Evolutionary conservation across 441 rosid species (phyloP), one percentile per base, ranked within the genome.

Genomic region (Pelargonium australe): DNA sequence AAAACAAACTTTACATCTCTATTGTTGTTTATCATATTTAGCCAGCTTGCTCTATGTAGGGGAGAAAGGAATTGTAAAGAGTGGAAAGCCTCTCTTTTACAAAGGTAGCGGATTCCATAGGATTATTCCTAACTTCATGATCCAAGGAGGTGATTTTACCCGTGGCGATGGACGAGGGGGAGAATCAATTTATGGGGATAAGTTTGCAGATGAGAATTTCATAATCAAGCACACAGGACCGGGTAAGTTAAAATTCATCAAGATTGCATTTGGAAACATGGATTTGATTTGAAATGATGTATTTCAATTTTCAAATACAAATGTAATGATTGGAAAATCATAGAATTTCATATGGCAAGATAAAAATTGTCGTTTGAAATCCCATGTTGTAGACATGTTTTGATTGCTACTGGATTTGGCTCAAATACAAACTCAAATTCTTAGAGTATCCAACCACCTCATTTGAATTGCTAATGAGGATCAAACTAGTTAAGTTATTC

Each of bases 101-200:
- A 84, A 86, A 86, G 90, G 87, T 63, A 86, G 93, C 58, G 60
- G 55, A 41, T 86, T 84, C 67, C 93, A 88, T 45, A 78, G 93
- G 81, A 86, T 88, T 67, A 88, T 88, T 75, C 90, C 90, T 9
- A 81, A 78, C 77, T 86, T 88, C 69, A 84, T 88, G 90, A 86
- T 88, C 72, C 93, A 88, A 8, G 93, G 93, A 11, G 93, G 89
- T 67, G 93, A 87, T 69, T 87, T 87, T 70, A 87, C 93, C 47
- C 80, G 23, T 17, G 93, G 89, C 0, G 89, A 88, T 58, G 93
- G 93, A 11, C 73, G 86, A 66, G 93, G 90, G 65, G 89, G 93
- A 65, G 93, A 88, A 77, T 88, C 93, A 0, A 83, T 87, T 41
- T 87, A 85, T 16, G 89, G 92, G 0, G 79, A 79, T 11, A 81